Evolutionary conservation across 345 rosid genomes (phyloP), one percentile per base, ranked within the genome.

Genomic region (Stellera chamaejasme): DNA sequence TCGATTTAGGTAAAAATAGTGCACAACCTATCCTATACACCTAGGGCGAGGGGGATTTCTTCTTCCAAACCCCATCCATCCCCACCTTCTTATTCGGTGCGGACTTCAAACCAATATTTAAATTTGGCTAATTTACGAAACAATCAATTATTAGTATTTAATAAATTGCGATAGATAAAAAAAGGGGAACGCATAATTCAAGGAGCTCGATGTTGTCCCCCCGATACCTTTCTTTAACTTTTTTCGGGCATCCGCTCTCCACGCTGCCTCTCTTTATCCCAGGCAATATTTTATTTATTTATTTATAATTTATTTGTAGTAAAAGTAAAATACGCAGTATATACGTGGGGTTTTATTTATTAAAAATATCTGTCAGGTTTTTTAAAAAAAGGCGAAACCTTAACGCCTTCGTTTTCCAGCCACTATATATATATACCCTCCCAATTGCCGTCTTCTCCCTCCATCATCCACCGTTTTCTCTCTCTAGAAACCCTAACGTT

Each of bases 391-490:
- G 15, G 26, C 11, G 13, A 63, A 43, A 15, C 55, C 65, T 52
- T 15, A 48, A 48, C 48, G 28, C 47, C 50, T 61, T 11, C 28
- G 27, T 61, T 10, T 42, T 43, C 27, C 41, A 43, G 11, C 61
- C 25, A 58, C 74, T 78, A 76, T 81, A 81, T 72, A 81, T 72
- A 77, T 59, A 67, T 59, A 72, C 58, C 50, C 69, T 47, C 27
- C 60, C 10, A 49, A 45, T 52, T 56, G 62, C 48, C 63, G 61
- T 53, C 66, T 62, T 46, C 27, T 56, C 51, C 65, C 48, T 49
- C 68, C 55, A 26, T 5, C 55, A 10, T 54, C 27, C 14, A 43
- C 0, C 11, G 28, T 62, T 64, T 70, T 75, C 72, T 70, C 73
- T 74, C 81, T 69, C 72, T 63, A 70, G 16, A 42, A 32, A 32